Evolutionary conservation across 345 rosid species (phyloP).

Genomic region (Brassica incana): DNA sequence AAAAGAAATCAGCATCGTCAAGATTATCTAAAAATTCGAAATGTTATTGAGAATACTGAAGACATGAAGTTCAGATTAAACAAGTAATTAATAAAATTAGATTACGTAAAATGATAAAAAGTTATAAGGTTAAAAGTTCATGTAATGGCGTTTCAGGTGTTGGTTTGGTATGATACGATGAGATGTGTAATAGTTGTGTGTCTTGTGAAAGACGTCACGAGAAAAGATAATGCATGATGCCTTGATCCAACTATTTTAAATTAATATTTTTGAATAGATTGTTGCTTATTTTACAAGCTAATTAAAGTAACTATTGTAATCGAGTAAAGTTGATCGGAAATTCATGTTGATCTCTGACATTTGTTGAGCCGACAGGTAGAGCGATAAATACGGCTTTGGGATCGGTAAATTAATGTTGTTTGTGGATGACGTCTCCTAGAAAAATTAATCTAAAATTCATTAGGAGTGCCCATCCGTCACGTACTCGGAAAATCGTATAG

Average conservation of each 20-base stretch:
- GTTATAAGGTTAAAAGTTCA: not conserved
- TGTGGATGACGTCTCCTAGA: slow-evolving; percentile 29
- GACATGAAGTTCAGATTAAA: not conserved
- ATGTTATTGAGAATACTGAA: not conserved
- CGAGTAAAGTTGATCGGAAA: slow-evolving; percentile 34
- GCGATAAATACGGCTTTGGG: slow-evolving; percentile 42
- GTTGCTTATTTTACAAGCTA: slow-evolving; percentile 36
- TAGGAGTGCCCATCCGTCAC: slow-evolving; percentile 25
- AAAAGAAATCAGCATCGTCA: not conserved
- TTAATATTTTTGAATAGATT: not conserved
- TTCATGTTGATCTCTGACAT: slow-evolving; percentile 42
- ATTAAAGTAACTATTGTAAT: slow-evolving; percentile 22
- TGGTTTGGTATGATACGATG: slow-evolving; percentile 26
- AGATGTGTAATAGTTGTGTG: slow-evolving; percentile 16
- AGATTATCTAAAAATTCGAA: not conserved
- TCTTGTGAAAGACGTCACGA: slow-evolving; percentile 18
- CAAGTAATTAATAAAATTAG: not conserved
- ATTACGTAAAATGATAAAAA: not conserved
- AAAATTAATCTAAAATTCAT: slow-evolving; percentile 16
- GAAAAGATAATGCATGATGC: slow-evolving; percentile 30
- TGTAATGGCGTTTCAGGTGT: slow-evolving; percentile 11
- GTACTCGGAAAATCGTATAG: slow-evolving; percentile 30
- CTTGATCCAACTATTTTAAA: slow-evolving; percentile 32
- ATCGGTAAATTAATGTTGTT: slow-evolving; percentile 32
- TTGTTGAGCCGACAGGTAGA: slow-evolving; percentile 31